phyloP scores from a whole-genome alignment of 148 eudicot species.

The Fagopyrum tataricum region DNA sequence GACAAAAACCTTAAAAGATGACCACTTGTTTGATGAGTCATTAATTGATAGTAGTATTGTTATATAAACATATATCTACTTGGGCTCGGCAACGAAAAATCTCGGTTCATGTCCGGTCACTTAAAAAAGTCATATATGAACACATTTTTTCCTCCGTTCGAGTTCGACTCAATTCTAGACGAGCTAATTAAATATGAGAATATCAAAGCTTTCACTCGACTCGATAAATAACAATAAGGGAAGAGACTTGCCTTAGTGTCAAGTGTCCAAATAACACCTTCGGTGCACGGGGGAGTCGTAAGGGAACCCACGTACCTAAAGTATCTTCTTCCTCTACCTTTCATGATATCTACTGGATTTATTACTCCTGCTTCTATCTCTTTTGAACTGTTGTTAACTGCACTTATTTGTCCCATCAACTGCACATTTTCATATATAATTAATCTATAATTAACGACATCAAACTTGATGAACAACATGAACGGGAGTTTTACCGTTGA shows the following conservation, averaged over 20 bases:
- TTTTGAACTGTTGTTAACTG: conserved; percentile 14
- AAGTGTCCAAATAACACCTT: conserved; percentile 70
- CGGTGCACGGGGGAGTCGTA: conserved; percentile 75
- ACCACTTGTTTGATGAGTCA: no score
- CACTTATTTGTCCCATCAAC: conserved; percentile 33
- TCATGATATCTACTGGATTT: conserved; percentile 36
- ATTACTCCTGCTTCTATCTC: conserved; percentile 28
- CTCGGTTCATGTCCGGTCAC: no score
- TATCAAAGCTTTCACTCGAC: no score
- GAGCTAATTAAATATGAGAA: no score
- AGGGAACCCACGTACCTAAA: conserved; percentile 70
- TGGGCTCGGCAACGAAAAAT: no score
- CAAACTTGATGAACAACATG: background rate
- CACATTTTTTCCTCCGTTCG: no score
- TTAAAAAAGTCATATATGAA: no score
- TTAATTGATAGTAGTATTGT: no score
- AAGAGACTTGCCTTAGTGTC: conserved; percentile 29
- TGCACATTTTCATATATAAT: conserved; percentile 17
- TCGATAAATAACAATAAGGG: no score
- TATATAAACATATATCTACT: no score
- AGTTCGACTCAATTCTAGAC: no score
- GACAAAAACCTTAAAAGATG: no score
- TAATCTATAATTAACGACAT: background rate
- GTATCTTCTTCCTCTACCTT: conserved; percentile 21
- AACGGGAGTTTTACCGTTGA: background rate